Percentiles rank a stretch among this genome's conserved stretches.
Evolutionary conservation across 2,329 filamentous ascomycete species (phyloP).

Genomic region (Fusarium coicis): DNA sequence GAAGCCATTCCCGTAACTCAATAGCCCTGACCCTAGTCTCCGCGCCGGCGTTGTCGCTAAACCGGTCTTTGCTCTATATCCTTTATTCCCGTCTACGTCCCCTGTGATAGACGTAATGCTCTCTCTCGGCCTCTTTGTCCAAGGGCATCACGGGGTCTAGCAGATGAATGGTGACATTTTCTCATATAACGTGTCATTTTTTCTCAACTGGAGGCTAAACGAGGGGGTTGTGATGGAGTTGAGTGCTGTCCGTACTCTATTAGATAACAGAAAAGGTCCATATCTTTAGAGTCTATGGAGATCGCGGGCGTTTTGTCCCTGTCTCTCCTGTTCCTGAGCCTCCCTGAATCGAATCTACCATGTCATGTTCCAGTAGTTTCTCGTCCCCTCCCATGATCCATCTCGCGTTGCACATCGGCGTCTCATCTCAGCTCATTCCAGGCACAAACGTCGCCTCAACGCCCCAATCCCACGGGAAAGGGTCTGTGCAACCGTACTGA

Average conservation of each 20-base stretch:
- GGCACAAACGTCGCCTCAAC: background rate
- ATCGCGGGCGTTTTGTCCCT: background rate
- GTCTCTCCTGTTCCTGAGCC: background rate
- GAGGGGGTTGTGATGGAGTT: background rate
- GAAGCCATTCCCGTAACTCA: slow-evolving; percentile 1
- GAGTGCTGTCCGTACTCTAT: background rate
- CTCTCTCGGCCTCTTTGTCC: background rate
- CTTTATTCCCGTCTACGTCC: background rate
- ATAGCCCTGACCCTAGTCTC: background rate
- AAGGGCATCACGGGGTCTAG: background rate
- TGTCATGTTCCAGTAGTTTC: slow-evolving; percentile 21
- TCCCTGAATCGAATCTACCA: slow-evolving; percentile 5
- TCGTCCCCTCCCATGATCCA: background rate
- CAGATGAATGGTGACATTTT: background rate
- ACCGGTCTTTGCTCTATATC: background rate
- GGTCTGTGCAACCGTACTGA: background rate
- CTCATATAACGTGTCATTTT: slow-evolving; percentile 4
- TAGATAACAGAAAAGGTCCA: background rate
- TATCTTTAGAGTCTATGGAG: background rate
- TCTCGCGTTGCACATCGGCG: slow-evolving; percentile 10
- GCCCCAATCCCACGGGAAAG: slow-evolving; percentile 1
- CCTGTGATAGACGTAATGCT: background rate
- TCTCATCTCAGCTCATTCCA: slow-evolving; percentile 33
- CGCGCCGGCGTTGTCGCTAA: background rate
- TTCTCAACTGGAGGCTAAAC: background rate